A percentile compares a stretch with the other conserved stretches of the same genome.
These are phyloP conservation scores for Penicillium canescens DNA, from an alignment of 495 filamentous ascomycete species.

Conservation along the genomic window DNA sequence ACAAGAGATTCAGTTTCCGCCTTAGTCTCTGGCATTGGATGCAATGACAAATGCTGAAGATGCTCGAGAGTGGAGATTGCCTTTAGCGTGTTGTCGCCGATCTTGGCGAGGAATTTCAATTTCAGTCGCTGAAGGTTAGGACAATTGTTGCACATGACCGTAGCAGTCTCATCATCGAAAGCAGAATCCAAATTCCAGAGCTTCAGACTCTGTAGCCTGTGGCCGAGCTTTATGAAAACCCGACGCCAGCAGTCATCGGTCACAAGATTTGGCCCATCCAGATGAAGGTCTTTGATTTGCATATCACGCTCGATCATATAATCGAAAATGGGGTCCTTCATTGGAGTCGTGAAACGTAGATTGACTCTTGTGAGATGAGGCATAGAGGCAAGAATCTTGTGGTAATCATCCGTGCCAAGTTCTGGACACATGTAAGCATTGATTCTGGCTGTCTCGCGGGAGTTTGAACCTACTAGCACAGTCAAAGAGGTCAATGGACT, in stretches of 20 bases:
- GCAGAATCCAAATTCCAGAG: slow-evolving; percentile 67
- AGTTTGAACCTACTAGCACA: slow-evolving; percentile 56
- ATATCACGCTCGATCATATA: slow-evolving; percentile 72
- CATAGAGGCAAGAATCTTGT: slow-evolving; percentile 75
- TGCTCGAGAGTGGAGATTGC: slow-evolving; percentile 55
- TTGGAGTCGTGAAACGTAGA: slow-evolving; percentile 77
- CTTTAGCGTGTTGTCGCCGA: slow-evolving; percentile 46
- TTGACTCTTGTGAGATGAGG: slow-evolving; percentile 67
- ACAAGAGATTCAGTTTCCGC: slow-evolving; percentile 58
- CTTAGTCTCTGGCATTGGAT: slow-evolving; percentile 55
- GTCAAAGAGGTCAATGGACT: slow-evolving; percentile 76
- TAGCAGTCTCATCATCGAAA: slow-evolving; percentile 67
- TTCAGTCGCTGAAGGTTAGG: slow-evolving; percentile 71
- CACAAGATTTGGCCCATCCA: slow-evolving; percentile 80
- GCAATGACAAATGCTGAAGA: slow-evolving; percentile 73
- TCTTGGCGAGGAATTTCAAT: slow-evolving; percentile 57
- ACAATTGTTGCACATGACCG: slow-evolving; percentile 58
- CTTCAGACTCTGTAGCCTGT: slow-evolving; percentile 63
- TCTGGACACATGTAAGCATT: slow-evolving; percentile 39
- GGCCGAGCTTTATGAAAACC: slow-evolving; percentile 62
- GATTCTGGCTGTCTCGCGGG: neutral
- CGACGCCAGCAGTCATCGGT: slow-evolving; percentile 68
- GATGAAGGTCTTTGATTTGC: slow-evolving; percentile 59
- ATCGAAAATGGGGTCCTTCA: slow-evolving; percentile 79
- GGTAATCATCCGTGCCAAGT: slow-evolving; percentile 71